phyloP scores from a whole-genome alignment of 495 filamentous ascomycete species.

The Clavariopsis aquatica region DNA sequence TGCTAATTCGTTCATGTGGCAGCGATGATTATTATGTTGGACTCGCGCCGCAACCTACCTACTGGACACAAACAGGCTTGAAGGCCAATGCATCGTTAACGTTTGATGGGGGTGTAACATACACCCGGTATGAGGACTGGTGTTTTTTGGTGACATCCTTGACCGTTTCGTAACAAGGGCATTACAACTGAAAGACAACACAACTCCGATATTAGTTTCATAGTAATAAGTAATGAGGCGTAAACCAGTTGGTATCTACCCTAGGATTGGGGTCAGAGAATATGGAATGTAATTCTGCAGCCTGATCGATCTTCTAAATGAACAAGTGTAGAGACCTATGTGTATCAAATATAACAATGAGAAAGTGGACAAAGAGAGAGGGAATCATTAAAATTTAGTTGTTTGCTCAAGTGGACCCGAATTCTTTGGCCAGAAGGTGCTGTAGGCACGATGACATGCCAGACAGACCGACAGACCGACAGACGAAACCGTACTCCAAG shows the following conservation, averaged over 20 bases:
- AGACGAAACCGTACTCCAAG: slow-evolving; percentile 27
- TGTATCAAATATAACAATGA: background rate
- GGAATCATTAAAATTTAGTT: slow-evolving; percentile 30
- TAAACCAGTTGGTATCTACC: too few species aligned
- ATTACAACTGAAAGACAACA: too few species aligned
- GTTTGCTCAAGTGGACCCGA: slow-evolving; percentile 29
- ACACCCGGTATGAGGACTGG: background rate
- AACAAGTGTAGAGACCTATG: background rate
- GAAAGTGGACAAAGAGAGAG: background rate
- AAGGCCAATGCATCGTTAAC: slow-evolving; percentile 10
- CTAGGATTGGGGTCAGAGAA: background rate
- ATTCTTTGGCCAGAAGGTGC: slow-evolving; percentile 14
- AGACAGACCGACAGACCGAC: too few species aligned
- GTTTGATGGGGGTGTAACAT: background rate
- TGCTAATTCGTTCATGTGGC: background rate
- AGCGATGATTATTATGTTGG: background rate
- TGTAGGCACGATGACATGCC: background rate
- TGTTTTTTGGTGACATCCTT: background rate
- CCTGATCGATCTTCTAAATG: background rate
- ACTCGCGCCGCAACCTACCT: background rate
- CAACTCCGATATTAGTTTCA: too few species aligned
- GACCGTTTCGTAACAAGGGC: background rate
- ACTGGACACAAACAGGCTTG: background rate
- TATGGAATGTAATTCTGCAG: background rate
- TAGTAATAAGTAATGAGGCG: background rate